phyloP scores from a whole-genome alignment of 2,329 filamentous ascomycete species.

The Thelonectria discophora region DNA sequence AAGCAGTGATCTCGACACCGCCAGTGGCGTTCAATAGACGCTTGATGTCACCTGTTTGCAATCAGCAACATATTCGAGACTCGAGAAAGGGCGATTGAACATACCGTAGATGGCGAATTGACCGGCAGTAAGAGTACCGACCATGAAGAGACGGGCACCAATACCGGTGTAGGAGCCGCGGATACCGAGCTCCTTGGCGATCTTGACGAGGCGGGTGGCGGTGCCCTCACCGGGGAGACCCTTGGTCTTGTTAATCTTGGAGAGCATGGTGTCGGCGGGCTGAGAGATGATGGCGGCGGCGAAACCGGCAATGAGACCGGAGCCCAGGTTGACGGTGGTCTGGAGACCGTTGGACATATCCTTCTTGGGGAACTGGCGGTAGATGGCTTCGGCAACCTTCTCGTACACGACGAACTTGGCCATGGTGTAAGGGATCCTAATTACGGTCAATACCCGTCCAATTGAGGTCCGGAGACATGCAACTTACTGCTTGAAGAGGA shows the following conservation, averaged over 20 bases:
- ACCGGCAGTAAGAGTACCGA: constrained; percentile 78
- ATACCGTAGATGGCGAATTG: constrained; percentile 89
- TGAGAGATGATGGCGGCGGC: constrained; percentile 88
- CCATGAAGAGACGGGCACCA: constrained; percentile 71
- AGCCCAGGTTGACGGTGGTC: constrained; percentile 80
- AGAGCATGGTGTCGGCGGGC: constrained; percentile 92
- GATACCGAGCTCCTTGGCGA: constrained; percentile 84
- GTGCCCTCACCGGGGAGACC: constrained; percentile 87
- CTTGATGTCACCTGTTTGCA: constrained; percentile 63
- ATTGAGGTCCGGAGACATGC: not conserved
- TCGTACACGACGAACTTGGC: constrained; percentile 95
- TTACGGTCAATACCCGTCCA: constrained; percentile 31
- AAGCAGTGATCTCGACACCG: constrained; percentile 73
- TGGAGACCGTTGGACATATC: constrained; percentile 72
- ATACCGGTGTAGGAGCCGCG: constrained; percentile 83
- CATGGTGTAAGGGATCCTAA: constrained; percentile 90
- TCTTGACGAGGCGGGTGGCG: constrained; percentile 83
- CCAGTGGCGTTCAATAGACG: constrained; percentile 74
- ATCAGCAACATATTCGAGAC: not conserved
- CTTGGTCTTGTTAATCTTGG: constrained; percentile 96
- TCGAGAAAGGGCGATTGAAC: not conserved
- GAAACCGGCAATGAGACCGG: constrained; percentile 70
- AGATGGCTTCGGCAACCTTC: constrained; percentile 82
- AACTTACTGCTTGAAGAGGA: constrained; percentile 68
- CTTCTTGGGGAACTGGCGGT: constrained; percentile 74